These are phyloP conservation scores for Ramaria rubella DNA, from an alignment of 768 basidiomycete genomes.

Conservation along the genomic window DNA sequence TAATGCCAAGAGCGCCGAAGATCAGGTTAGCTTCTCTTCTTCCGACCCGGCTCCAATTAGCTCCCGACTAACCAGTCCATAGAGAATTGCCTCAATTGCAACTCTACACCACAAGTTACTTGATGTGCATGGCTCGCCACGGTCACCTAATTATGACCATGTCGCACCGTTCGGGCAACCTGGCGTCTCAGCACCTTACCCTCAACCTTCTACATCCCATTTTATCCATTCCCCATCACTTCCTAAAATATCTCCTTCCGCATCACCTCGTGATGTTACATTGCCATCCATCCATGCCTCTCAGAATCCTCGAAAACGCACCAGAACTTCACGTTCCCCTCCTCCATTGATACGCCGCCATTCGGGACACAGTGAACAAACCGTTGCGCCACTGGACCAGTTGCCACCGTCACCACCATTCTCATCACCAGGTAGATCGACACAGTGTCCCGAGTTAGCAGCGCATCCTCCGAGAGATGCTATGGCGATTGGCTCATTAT, in stretches of 20 bases:
- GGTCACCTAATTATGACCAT: conserved; percentile 11
- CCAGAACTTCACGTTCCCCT: conserved; percentile 56
- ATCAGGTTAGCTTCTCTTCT: conserved; percentile 54
- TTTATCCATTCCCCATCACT: conserved; percentile 2
- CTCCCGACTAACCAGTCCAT: conserved; percentile 12
- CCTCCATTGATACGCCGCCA: conserved; percentile 30
- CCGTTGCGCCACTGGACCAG: conserved; percentile 34
- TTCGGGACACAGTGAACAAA: conserved; percentile 14
- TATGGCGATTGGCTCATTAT: conserved; percentile 75
- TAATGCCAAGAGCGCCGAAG: conserved; percentile 88
- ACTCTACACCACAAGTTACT: conserved; percentile 66
- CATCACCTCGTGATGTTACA: conserved; percentile 1
- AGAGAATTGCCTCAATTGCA: conserved; percentile 69
- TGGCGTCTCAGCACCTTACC: conserved; percentile 29
- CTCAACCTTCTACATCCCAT: conserved; percentile 30
- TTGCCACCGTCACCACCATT: conserved; percentile 64
- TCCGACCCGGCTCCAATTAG: conserved; percentile 9
- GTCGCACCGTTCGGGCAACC: conserved; percentile 13
- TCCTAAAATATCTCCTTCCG: background rate
- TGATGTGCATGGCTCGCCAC: conserved; percentile 35
- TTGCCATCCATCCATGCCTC: conserved; percentile 9
- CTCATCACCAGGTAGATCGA: conserved; percentile 46
- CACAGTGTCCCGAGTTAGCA: conserved; percentile 28
- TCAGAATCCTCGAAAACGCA: conserved; percentile 42
- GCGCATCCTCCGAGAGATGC: conserved; percentile 65